These are phyloP conservation scores for Curvularia hawaiiensis DNA, from an alignment of 2,329 filamentous ascomycete genomes.

Conservation along the genomic window DNA sequence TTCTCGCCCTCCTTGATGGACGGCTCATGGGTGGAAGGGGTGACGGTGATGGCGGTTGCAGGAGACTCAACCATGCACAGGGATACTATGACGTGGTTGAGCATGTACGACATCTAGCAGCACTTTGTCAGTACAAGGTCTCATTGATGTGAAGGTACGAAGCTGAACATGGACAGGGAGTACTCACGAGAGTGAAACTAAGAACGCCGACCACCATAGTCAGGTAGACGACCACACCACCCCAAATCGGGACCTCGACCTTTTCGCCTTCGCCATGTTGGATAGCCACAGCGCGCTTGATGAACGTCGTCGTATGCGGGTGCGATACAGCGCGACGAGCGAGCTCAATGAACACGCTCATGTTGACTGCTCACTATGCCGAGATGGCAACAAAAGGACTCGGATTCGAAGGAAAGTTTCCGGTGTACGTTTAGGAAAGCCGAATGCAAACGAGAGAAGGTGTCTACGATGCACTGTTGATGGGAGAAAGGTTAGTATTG, in stretches of 20 bases:
- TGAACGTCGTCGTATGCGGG: conserved; percentile 25
- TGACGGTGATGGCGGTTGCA: conserved; percentile 56
- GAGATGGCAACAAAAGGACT: neutral
- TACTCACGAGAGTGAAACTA: conserved; percentile 48
- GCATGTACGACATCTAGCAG: conserved; percentile 58
- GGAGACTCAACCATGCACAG: conserved; percentile 69
- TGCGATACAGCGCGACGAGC: conserved; percentile 41
- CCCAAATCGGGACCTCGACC: conserved; percentile 40
- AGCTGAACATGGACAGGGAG: neutral
- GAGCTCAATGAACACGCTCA: conserved; percentile 36
- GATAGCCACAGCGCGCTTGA: conserved; percentile 34
- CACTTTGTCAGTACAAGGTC: neutral
- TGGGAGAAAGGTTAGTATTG: conserved; percentile 8
- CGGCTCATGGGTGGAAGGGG: conserved; percentile 52
- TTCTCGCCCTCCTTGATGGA: conserved; percentile 49
- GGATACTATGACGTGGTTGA: conserved; percentile 63
- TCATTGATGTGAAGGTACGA: neutral
- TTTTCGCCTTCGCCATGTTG: conserved; percentile 15
- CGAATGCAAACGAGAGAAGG: conserved; percentile 9
- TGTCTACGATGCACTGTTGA: conserved; percentile 4
- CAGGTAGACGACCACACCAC: conserved; percentile 34
- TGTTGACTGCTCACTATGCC: conserved; percentile 5
- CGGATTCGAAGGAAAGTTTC: neutral
- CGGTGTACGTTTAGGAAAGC: conserved; percentile 6
- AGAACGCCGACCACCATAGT: conserved; percentile 50